Conservation (phyloP, 352 stramenopile species). For the Phytophthora citricola region DNA sequence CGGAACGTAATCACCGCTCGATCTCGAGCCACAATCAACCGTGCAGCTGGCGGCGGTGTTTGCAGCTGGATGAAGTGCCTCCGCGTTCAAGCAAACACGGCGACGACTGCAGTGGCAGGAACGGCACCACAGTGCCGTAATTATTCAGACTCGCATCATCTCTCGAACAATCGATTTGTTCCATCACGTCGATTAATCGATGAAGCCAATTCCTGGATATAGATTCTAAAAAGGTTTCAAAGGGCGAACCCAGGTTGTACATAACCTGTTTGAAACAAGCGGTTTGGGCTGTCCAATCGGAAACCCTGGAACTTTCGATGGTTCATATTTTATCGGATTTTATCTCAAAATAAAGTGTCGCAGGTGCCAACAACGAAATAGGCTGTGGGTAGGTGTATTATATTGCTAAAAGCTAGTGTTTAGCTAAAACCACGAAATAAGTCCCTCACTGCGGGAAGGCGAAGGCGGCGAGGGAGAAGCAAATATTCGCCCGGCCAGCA, state of each 20-base stretch:
- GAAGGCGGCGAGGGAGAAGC: conserved; percentile 29
- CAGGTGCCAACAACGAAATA: conserved; percentile 10
- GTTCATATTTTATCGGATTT: neutral
- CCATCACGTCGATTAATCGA: neutral
- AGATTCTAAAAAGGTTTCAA: conserved; percentile 11
- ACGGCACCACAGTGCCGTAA: neutral
- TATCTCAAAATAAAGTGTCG: neutral
- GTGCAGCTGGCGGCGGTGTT: conserved; percentile 12
- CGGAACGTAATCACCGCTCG: neutral
- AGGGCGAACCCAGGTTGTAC: conserved; percentile 22
- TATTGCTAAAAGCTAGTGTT: conserved; percentile 23
- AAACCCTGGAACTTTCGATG: conserved; percentile 9
- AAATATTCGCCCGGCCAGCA: conserved; percentile 22
- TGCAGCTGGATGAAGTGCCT: conserved; percentile 18
- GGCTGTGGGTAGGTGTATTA: conserved; percentile 18
- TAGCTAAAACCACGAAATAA: conserved; percentile 17
- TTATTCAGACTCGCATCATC: neutral
- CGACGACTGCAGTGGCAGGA: too few species aligned
- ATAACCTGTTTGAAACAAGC: neutral
- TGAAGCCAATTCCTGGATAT: conserved; percentile 7
- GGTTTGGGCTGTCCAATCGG: neutral
- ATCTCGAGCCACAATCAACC: conserved; percentile 7
- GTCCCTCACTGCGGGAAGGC: conserved; percentile 18
- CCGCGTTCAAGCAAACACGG: conserved; percentile 11
- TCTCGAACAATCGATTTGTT: conserved; percentile 1